Conservation (phyloP, 768 basidiomycete species). For the Nidularia pulvinata region DNA sequence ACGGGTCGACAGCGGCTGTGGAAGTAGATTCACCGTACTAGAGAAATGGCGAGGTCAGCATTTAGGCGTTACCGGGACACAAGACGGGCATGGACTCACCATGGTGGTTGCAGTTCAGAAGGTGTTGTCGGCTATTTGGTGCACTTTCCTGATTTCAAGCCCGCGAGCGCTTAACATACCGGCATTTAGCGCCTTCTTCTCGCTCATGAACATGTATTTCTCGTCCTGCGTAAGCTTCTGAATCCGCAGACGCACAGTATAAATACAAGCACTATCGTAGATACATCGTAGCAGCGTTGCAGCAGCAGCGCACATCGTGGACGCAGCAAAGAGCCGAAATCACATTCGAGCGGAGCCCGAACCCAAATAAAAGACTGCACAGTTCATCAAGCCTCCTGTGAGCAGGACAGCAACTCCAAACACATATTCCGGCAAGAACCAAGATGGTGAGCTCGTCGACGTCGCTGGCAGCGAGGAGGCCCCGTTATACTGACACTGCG, state of each 20-base stretch:
- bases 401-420: slow-evolving; percentile 40
- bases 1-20: slow-evolving; percentile 69
- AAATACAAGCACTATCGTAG: neutral
- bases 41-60: slow-evolving; percentile 10
- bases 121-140: slow-evolving; percentile 44
- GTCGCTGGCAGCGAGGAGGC: slow-evolving; percentile 24
- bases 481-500: slow-evolving; percentile 9
- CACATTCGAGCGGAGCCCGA: slow-evolving; percentile 39
- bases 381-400: slow-evolving; percentile 64
- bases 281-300: neutral
- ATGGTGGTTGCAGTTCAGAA: slow-evolving; percentile 64
- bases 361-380: slow-evolving; percentile 48
- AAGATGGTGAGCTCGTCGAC: slow-evolving; percentile 76
- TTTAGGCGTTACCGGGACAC: slow-evolving; percentile 2
- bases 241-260: neutral
- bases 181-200: neutral
- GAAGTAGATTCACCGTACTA: slow-evolving; percentile 68
- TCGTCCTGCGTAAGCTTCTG: too few relatives aligned
- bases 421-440: slow-evolving; percentile 59
- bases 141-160: slow-evolving; percentile 11
- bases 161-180: slow-evolving; percentile 7
- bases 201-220: neutral
- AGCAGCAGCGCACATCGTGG: neutral
- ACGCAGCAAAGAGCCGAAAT: neutral
- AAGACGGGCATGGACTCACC: slow-evolving; percentile 42